Conservation (phyloP, 352 stramenopile species). For the Elongisporangium senticosum region DNA sequence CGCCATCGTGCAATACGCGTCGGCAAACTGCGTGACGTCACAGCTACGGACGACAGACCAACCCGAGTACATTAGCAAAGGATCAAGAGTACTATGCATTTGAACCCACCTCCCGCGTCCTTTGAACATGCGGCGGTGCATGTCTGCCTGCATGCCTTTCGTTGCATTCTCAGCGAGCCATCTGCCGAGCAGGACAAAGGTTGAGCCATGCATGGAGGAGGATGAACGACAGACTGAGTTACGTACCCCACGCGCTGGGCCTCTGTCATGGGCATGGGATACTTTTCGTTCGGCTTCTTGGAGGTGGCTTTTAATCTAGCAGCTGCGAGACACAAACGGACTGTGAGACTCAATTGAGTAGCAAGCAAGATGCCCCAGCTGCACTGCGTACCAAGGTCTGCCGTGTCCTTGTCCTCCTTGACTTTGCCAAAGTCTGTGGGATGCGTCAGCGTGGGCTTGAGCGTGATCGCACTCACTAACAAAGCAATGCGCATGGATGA, state of each 20-base stretch:
- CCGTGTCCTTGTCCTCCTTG: conserved; percentile 42
- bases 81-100: neutral
- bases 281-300: conserved; percentile 65
- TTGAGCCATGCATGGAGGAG: neutral
- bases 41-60: conserved; percentile 29
- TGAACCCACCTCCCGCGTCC: conserved; percentile 56
- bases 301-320: conserved; percentile 12
- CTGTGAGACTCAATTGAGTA: neutral
- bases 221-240: neutral
- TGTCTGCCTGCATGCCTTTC: conserved; percentile 62
- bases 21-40: conserved; percentile 80
- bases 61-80: conserved; percentile 4
- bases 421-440: conserved; percentile 64
- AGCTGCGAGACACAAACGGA: neutral
- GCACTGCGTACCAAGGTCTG: conserved; percentile 54
- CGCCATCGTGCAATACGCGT: conserved; percentile 82
- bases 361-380: too few species aligned
- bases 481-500: neutral
- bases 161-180: conserved; percentile 71
- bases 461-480: conserved; percentile 66
- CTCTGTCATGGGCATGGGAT: conserved; percentile 64
- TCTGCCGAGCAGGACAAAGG: conserved; percentile 12
- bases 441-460: conserved; percentile 74
- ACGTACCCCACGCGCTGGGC: conserved; percentile 61
- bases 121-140: conserved; percentile 81